Conservation (phyloP, 306 rosid genomes). For the Luffa aegyptiaca region DNA sequence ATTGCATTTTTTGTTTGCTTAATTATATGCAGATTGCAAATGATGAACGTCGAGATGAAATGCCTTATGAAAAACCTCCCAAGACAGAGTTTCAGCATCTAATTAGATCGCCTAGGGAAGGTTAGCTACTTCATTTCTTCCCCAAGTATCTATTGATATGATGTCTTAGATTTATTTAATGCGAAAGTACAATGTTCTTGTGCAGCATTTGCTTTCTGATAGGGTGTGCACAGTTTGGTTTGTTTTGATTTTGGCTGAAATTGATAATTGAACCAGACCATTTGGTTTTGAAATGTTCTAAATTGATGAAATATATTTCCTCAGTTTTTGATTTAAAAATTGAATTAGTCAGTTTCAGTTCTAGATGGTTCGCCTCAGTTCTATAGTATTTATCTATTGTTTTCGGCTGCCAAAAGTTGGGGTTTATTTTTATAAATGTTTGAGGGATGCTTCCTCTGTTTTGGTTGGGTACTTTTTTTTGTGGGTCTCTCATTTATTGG, state of each 20-base stretch:
- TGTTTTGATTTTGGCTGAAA: not conserved
- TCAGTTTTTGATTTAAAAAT: not conserved
- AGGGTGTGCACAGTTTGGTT: not conserved
- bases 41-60: conserved; percentile 37
- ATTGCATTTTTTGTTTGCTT: too few relatives aligned
- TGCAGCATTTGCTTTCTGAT: not conserved
- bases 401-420: too few relatives aligned
- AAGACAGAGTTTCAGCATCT: conserved; percentile 47
- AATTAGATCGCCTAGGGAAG: conserved; percentile 39
- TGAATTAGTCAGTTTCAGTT: not conserved
- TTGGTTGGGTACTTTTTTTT: too few relatives aligned
- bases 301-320: too few relatives aligned
- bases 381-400: too few relatives aligned
- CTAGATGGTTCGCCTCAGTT: not conserved
- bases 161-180: not conserved
- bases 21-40: conserved; percentile 37
- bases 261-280: not conserved
- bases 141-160: not conserved
- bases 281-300: not conserved
- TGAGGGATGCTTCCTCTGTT: too few relatives aligned
- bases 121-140: conserved; percentile 19
- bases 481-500: too few relatives aligned
- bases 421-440: too few relatives aligned
- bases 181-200: not conserved
- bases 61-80: conserved; percentile 27